Percentiles rank a stretch among this genome's conserved stretches.
phyloP scores from a whole-genome alignment of 2,329 filamentous ascomycete species.

The Aureobasidium vineae region DNA sequence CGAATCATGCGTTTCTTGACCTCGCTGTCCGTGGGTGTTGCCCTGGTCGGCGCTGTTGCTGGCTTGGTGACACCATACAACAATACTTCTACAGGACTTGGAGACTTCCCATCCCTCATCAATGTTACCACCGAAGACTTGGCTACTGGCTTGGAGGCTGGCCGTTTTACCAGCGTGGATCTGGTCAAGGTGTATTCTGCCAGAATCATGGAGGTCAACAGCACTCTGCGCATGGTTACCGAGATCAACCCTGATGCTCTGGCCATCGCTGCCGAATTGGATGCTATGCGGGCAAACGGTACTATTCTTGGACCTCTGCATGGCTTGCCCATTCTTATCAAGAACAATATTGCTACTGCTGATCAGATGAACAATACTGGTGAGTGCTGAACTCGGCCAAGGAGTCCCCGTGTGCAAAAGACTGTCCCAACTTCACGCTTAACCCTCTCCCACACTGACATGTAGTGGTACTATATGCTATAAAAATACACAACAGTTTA shows the following conservation, averaged over 20 bases:
- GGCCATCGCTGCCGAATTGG: constrained; percentile 27
- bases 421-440: too few relatives aligned
- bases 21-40: constrained; percentile 15
- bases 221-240: constrained; percentile 52
- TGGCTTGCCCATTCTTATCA: constrained; percentile 64
- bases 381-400: constrained; percentile 26
- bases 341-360: constrained; percentile 64
- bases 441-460: too few relatives aligned
- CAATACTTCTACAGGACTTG: constrained; percentile 5
- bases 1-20: constrained; percentile 14
- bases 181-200: constrained; percentile 55
- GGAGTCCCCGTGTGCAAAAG: too few relatives aligned
- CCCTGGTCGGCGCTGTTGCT: not conserved
- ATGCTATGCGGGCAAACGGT: constrained; percentile 48
- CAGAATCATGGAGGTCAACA: constrained; percentile 55
- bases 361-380: constrained; percentile 63
- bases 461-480: too few relatives aligned
- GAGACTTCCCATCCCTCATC: constrained; percentile 44
- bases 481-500: too few relatives aligned
- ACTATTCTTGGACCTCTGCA: constrained; percentile 56
- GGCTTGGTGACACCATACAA: constrained; percentile 15
- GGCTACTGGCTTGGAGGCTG: constrained; percentile 48
- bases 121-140: constrained; percentile 55
- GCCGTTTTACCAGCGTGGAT: constrained; percentile 57
- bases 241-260: constrained; percentile 57